These are phyloP conservation scores for Dovyalis caffra DNA, from an alignment of 345 rosid genomes.

Conservation along the genomic window DNA sequence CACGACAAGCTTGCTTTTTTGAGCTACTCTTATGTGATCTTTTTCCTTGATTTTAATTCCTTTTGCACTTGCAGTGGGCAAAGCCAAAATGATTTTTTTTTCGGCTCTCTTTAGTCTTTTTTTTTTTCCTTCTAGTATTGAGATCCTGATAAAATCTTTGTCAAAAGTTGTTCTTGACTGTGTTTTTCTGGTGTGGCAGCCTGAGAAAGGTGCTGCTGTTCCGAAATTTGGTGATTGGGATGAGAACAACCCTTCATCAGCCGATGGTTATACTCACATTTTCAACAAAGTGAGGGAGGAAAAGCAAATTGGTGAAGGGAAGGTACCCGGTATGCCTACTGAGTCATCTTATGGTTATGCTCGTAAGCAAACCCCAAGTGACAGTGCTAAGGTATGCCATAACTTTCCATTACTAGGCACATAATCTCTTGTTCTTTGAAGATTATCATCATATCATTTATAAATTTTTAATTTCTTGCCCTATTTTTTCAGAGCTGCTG, in stretches of 20 bases:
- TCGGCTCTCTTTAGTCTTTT: not conserved
- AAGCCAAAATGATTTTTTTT: not conserved
- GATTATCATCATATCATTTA: conserved; percentile 4
- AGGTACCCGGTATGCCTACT: conserved; percentile 42
- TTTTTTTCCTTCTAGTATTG: not conserved
- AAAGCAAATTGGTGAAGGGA: conserved; percentile 47
- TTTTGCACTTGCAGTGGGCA: not conserved
- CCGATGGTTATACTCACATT: conserved; percentile 85
- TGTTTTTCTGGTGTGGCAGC: conserved; percentile 36
- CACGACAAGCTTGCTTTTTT: not conserved
- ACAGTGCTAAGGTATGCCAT: conserved; percentile 46
- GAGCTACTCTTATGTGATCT: not conserved
- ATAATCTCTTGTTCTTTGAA: not conserved
- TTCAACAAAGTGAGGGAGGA: conserved; percentile 83
- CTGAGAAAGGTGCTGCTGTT: conserved; percentile 70
- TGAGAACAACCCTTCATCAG: conserved; percentile 74
- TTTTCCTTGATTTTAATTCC: not conserved
- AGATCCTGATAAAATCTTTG: not conserved
- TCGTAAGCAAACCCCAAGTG: conserved; percentile 21
- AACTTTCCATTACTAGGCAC: not conserved
- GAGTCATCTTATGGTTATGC: conserved; percentile 33
- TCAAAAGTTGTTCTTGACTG: conserved; percentile 6
- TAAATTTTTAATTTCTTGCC: conserved; percentile 4
- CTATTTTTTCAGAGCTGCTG: conserved; percentile 54
- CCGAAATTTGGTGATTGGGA: conserved; percentile 96